Conservation (phyloP, 768 basidiomycete species). For the Mycena sanguinolenta region DNA sequence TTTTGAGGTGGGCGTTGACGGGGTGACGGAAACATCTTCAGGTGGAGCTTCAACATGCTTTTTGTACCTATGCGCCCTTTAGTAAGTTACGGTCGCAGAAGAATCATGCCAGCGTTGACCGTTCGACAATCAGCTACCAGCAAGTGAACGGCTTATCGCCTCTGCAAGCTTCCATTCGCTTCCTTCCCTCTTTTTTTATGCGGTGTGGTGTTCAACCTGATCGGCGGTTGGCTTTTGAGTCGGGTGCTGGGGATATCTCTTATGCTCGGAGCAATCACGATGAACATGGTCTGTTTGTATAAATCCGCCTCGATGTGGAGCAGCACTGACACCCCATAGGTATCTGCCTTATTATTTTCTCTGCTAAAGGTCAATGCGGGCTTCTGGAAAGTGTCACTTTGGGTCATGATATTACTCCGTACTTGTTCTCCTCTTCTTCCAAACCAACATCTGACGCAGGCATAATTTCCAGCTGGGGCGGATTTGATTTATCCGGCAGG, state of each 20-base stretch:
- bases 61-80: neutral
- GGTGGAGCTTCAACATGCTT: neutral
- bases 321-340: neutral
- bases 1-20: neutral
- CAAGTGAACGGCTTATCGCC: constrained; percentile 11
- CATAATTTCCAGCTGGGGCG: constrained; percentile 33
- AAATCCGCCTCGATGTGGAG: neutral
- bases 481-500: constrained; percentile 47
- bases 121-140: constrained; percentile 33
- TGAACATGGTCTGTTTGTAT: constrained; percentile 5
- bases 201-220: neutral
- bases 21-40: neutral
- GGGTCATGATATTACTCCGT: constrained; percentile 8
- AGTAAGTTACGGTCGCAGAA: neutral
- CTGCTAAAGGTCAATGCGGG: constrained; percentile 5
- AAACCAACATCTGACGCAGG: neutral
- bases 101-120: neutral
- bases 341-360: neutral
- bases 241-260: neutral
- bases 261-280: constrained; percentile 10
- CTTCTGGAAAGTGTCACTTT: constrained; percentile 5
- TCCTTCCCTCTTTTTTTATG: constrained; percentile 2
- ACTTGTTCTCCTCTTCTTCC: neutral
- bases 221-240: constrained; percentile 9
- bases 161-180: constrained; percentile 10